Base-by-base conservation (phyloP, 495 filamentous ascomycete genomes). In the Penicillium argentinense region DNA sequence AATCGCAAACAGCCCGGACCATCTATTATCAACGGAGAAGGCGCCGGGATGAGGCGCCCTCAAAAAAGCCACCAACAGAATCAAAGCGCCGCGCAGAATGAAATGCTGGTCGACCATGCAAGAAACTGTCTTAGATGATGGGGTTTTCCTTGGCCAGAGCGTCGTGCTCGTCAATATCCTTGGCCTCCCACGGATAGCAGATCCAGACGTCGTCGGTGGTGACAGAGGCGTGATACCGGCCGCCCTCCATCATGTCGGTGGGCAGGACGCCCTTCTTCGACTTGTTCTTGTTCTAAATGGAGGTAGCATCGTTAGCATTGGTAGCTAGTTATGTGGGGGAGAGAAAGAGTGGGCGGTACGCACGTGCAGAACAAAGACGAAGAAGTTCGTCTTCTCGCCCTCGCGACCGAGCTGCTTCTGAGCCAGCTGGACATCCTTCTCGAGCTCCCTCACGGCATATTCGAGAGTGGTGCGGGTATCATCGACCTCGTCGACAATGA, bases 181-280 rank as follows among this genome's bases (percentile, higher is more conserved):
- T 87, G 30, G 95, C 93, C 72, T 98, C 93, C 93, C 93, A 98
- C n/a, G 93, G 93, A 68, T 99, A 99, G 75, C 88, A 93, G 62
- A 97, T 97, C 93, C 93, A 99, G 44, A 89, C 85, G 73, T 99
- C 92, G 17, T 78, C 79, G 16, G 92, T 88, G 23, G 93, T 97
- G 56, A 84, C 75, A 11, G 93, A 88, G 17, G 93, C 93, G 45
- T 89, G 66, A 69, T 99, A 99, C 55, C 85, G 76, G 19, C 80
- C 78, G 45, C 86, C 71, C 16, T 78, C 72, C 60, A 89, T 77
- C 83, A 96, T 89, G 9, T 87, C 82, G n/a, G 80, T 56, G 11
- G 95, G 91, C 38, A 99, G 75, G 27, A 71, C 60, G 42, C 93
- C 93, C 76, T 95, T 95, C 83, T 98, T 98, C 34, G 66, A 50